Evolutionary conservation across 1,284 basidiomycete species (phyloP).

Genomic region (Sanghuangporus baumii): DNA sequence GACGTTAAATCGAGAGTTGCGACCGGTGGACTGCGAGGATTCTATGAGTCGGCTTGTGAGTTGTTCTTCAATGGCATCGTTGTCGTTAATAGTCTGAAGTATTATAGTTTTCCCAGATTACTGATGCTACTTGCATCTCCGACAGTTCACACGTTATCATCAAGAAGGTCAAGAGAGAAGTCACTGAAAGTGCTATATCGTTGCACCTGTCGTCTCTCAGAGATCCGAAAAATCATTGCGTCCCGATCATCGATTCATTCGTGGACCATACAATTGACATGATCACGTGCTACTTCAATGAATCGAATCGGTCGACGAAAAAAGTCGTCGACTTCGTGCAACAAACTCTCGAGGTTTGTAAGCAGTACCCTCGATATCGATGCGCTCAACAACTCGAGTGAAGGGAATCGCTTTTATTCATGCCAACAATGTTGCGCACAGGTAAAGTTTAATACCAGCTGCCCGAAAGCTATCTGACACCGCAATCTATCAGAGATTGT

Average conservation of each 20-base stretch:
- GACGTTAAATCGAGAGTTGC: slow-evolving; percentile 7
- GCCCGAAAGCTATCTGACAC: background rate
- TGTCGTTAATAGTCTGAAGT: too few species aligned
- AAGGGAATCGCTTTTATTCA: slow-evolving; percentile 9
- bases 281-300: background rate
- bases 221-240: slow-evolving; percentile 18
- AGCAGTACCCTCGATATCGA: background rate
- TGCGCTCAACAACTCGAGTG: background rate
- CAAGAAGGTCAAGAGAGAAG: background rate
- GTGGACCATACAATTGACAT: background rate
- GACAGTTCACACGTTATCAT: background rate
- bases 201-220: slow-evolving; percentile 8
- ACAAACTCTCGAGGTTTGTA: slow-evolving; percentile 8
- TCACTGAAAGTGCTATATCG: background rate
- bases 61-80: too few species aligned
- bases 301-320: slow-evolving; percentile 5
- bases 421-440: background rate
- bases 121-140: background rate
- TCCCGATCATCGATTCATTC: slow-evolving; percentile 17
- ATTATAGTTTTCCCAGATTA: background rate
- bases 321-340: slow-evolving; percentile 6
- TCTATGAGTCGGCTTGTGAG: background rate
- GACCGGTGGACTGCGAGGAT: slow-evolving; percentile 20
- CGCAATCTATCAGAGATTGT: background rate
- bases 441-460: background rate